Evolutionary conservation across 108 stramenopile genomes (phyloP).

Genomic region (Chaetoceros muelleri): DNA sequence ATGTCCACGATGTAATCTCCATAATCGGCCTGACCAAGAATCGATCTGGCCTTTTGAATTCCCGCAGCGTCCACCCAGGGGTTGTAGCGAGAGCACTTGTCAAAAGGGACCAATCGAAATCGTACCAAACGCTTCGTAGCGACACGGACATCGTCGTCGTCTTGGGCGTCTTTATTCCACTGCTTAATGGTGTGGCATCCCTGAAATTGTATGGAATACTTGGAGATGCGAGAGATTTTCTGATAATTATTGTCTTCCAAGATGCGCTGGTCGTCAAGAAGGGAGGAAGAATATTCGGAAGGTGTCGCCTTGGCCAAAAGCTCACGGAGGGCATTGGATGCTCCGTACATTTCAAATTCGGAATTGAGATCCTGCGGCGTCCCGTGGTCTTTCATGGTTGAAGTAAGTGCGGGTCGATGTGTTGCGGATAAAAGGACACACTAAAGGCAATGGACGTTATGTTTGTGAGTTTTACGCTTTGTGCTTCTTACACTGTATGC

Average conservation of each 20-base stretch:
- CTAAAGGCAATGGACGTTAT: too few species aligned
- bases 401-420: too few species aligned
- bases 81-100: conserved; percentile 22
- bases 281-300: too few species aligned
- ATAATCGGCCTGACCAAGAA: conserved; percentile 7
- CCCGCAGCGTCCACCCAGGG: conserved; percentile 17
- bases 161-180: conserved; percentile 30
- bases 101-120: conserved; percentile 28
- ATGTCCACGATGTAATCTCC: conserved; percentile 35
- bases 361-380: too few species aligned
- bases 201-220: conserved; percentile 30
- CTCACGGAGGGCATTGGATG: too few species aligned
- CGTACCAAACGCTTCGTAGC: conserved; percentile 23
- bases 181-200: conserved; percentile 31
- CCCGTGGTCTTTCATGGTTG: too few species aligned
- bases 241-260: conserved; percentile 5
- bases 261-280: too few species aligned
- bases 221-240: conserved; percentile 18
- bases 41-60: conserved; percentile 8
- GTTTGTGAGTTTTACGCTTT: too few species aligned
- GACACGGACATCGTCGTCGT: conserved; percentile 20
- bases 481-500: too few species aligned
- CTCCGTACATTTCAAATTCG: too few species aligned
- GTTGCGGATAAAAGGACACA: too few species aligned
- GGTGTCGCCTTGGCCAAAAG: too few species aligned